Percentiles rank a stretch among this genome's conserved stretches.
Conservation (phyloP, 306 rosid genomes). For the Astragalus glycyphyllos region DNA sequence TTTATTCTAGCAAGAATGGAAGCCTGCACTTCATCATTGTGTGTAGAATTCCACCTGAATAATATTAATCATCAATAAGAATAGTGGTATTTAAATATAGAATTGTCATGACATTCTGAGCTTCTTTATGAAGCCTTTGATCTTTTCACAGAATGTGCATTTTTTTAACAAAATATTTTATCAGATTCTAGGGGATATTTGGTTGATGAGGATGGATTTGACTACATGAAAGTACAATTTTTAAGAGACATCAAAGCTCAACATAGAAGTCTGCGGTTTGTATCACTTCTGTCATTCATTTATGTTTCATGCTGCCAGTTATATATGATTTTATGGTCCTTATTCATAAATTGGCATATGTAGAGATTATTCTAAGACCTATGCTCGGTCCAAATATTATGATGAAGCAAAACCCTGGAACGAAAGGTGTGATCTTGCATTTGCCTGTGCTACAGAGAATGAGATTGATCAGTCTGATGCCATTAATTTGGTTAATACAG, state of each 20-base stretch:
- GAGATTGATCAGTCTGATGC: constrained; percentile 96
- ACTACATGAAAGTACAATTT: constrained; percentile 84
- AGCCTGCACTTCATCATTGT: constrained; percentile 11
- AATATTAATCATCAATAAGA: constrained; percentile 20
- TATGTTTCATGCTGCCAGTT: constrained; percentile 38
- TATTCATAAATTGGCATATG: constrained; percentile 47
- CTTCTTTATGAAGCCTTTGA: neutral
- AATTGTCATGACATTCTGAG: constrained; percentile 16
- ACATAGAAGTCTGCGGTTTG: constrained; percentile 89
- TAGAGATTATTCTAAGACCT: constrained; percentile 97
- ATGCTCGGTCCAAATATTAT: constrained; percentile 93
- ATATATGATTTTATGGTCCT: constrained; percentile 37
- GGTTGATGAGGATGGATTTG: constrained; percentile 98
- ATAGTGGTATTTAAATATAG: constrained; percentile 1
- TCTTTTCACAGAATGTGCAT: constrained; percentile 30
- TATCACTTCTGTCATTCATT: constrained; percentile 30
- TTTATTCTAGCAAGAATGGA: constrained; percentile 8
- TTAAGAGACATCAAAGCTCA: constrained; percentile 92
- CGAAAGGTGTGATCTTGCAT: constrained; percentile 94
- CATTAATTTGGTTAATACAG: constrained; percentile 84
- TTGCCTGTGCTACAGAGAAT: constrained; percentile 96
- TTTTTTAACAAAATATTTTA: constrained; percentile 41
- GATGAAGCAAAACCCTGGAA: constrained; percentile 97
- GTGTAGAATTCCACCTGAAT: constrained; percentile 33
- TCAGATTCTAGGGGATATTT: constrained; percentile 95